A percentile compares a stretch with the other conserved stretches of the same genome.
These are phyloP conservation scores for Neophaeococcomyces mojaviensis DNA, from an alignment of 2,329 filamentous ascomycete genomes.

Conservation along the genomic window DNA sequence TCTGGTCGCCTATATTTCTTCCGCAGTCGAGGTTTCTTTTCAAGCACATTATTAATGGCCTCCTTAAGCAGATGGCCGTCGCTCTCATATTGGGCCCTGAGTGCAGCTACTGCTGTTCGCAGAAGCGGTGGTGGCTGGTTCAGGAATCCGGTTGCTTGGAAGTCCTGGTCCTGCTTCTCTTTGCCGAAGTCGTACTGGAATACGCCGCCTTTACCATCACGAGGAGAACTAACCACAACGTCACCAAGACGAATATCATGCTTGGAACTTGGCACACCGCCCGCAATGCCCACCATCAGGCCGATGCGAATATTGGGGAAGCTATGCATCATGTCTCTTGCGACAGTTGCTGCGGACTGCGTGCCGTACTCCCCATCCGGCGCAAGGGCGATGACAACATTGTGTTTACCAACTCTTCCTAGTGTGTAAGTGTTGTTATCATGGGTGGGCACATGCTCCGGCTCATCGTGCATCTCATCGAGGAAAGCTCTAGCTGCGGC, in stretches of 20 bases:
- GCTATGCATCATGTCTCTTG: slow-evolving; percentile 12
- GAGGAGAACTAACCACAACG: slow-evolving; percentile 22
- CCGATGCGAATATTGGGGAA: slow-evolving; percentile 20
- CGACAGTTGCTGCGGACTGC: slow-evolving; percentile 9
- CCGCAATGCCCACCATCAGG: slow-evolving; percentile 40
- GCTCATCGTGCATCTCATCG: slow-evolving; percentile 13
- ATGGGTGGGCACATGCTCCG: not conserved
- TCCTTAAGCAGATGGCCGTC: too few species aligned
- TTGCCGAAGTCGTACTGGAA: slow-evolving; percentile 23
- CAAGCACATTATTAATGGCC: too few species aligned
- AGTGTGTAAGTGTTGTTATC: slow-evolving; percentile 15
- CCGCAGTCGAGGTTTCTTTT: too few species aligned
- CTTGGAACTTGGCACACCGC: slow-evolving; percentile 21
- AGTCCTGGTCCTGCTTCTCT: slow-evolving; percentile 10
- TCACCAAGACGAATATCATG: slow-evolving; percentile 23
- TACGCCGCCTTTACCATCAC: slow-evolving; percentile 12
- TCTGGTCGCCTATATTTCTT: too few species aligned
- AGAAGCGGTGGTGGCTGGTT: slow-evolving; percentile 19
- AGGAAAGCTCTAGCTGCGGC: slow-evolving; percentile 16
- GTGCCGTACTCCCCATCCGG: slow-evolving; percentile 12
- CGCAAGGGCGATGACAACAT: slow-evolving; percentile 17
- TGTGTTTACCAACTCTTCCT: slow-evolving; percentile 15
- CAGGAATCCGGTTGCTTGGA: slow-evolving; percentile 16
- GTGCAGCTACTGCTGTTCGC: too few species aligned
- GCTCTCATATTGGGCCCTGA: too few species aligned